Conservation (phyloP, 2,329 filamentous ascomycete genomes). For the Phoma sp. region DNA sequence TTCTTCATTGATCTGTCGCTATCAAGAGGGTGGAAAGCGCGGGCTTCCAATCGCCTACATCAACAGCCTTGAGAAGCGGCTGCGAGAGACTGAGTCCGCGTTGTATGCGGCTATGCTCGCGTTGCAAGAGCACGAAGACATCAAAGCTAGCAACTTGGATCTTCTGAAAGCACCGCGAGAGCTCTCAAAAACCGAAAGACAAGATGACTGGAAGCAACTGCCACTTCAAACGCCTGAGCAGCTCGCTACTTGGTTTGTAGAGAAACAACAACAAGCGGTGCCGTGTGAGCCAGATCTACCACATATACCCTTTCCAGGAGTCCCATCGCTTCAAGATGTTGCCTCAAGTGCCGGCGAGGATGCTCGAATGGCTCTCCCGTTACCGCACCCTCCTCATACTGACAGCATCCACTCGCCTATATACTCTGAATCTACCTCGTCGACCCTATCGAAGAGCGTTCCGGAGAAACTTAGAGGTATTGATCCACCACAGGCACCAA, state of each 20-base stretch:
- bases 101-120: conserved; percentile 24
- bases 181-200: conserved; percentile 32
- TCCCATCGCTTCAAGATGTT: neutral
- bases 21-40: conserved; percentile 35
- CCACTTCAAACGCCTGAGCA: conserved; percentile 29
- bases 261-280: conserved; percentile 17
- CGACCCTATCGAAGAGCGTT: conserved; percentile 6
- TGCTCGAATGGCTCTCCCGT: conserved; percentile 5
- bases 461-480: conserved; percentile 12
- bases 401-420: neutral
- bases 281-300: conserved; percentile 10
- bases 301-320: conserved; percentile 9
- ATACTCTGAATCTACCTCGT: conserved; percentile 6
- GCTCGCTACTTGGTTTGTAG: conserved; percentile 28
- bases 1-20: conserved; percentile 24
- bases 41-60: conserved; percentile 37
- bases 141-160: neutral
- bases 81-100: conserved; percentile 34
- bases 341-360: neutral
- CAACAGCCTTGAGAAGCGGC: conserved; percentile 29
- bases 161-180: conserved; percentile 7
- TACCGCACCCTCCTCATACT: conserved; percentile 2
- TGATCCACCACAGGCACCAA: conserved; percentile 14
- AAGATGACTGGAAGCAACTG: conserved; percentile 32
- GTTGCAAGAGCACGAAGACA: conserved; percentile 9